Evolutionary conservation across 768 basidiomycete species (phyloP), one percentile per base, ranked within the genome.

Genomic region (Clathrus columnatus): DNA sequence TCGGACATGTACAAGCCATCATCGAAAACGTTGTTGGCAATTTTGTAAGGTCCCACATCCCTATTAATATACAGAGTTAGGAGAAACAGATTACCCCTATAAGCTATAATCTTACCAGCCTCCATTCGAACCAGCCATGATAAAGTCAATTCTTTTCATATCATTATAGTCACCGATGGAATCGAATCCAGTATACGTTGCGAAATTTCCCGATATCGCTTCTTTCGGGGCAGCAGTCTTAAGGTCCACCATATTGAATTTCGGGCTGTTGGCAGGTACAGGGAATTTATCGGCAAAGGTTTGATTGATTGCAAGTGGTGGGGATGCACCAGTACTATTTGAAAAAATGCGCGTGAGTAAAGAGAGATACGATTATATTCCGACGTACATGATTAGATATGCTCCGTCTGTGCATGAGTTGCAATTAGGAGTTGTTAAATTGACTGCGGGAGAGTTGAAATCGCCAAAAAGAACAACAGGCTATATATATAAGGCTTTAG

Each of bases 1-100:
- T 82, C 80, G 55, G 80, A 81, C 5, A 74, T 72, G 48, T 79
- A 67, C 10, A 76, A 61, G 1, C 80, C 80, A 51, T 80, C 78
- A 54, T 81, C 79, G 4, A 70, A 69, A n/a, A 75, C 63, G 2
- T 71, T 68, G 1, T 68, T 66, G 10, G 59, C 71, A n/a, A 76
- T 77, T 46, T 71, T 69, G 61, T 73, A 75, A 8, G 57, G 61
- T 7, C 64, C 60, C 3, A 68, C 63, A n/a, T 62, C 67, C 75
- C 75, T 77, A 58, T 6, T 17, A 27, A 28, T 47, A 48, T 14
- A 28, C 55, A 27, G 26, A 4, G 30, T 57, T 20, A 24, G 20
- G 48, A 41, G n/a, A 56, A 2, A 57, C 10, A 21, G 26, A 28
- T 43, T 47, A 28, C 5, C 20, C 24, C n/a, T n/a, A 10, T 21